Percentiles rank a stretch among this genome's conserved stretches.
Conservation (phyloP, 495 filamentous ascomycete species). For the Clavariopsis aquatica region DNA sequence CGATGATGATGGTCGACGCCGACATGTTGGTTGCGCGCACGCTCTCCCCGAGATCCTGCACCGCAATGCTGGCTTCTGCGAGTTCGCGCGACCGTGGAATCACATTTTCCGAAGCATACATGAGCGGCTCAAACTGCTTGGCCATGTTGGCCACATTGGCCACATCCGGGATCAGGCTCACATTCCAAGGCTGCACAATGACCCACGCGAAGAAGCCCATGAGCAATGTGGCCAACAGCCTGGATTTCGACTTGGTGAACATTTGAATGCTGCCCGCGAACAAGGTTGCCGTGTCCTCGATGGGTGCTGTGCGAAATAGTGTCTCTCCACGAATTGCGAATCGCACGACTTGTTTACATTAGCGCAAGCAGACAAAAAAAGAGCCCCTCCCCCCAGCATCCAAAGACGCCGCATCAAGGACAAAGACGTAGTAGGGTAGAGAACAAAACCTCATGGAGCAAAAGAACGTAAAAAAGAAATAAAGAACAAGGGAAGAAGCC, state of each 20-base stretch:
- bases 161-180: constrained; percentile 76
- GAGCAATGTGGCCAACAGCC: constrained; percentile 57
- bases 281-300: constrained; percentile 70
- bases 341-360: constrained; percentile 68
- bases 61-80: constrained; percentile 84
- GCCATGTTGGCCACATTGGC: constrained; percentile 87
- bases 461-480: too few relatives aligned
- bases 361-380: constrained; percentile 33
- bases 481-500: too few relatives aligned
- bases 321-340: constrained; percentile 84
- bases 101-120: constrained; percentile 88
- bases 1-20: constrained; percentile 78
- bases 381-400: too few relatives aligned
- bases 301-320: constrained; percentile 79
- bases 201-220: constrained; percentile 62
- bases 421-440: too few relatives aligned
- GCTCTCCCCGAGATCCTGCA: constrained; percentile 89
- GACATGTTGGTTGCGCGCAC: constrained; percentile 88
- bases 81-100: constrained; percentile 79
- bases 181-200: constrained; percentile 65
- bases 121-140: constrained; percentile 84
- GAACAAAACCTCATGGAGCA: too few relatives aligned
- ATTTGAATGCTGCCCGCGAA: constrained; percentile 58
- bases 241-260: constrained; percentile 65
- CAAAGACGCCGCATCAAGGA: too few relatives aligned